These are phyloP conservation scores for Colletotrichum orchidophilum DNA, from an alignment of 2,329 filamentous ascomycete species.

Conservation along the genomic window DNA sequence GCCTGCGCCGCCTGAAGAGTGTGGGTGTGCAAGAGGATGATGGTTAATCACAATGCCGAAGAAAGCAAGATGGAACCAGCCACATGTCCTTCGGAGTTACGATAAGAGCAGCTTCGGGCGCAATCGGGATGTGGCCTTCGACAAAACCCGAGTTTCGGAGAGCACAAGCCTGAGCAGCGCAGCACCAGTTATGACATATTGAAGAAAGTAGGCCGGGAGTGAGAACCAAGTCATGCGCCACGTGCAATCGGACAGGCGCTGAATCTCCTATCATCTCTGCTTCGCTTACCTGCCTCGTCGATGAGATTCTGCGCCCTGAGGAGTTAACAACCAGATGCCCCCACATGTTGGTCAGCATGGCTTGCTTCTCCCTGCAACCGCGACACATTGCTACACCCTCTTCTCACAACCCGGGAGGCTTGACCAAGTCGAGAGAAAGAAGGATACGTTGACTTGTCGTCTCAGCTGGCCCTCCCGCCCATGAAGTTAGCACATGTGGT, in stretches of 20 bases:
- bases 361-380: not conserved
- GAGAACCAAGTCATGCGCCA: not conserved
- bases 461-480: not conserved
- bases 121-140: not conserved
- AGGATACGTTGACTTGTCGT: not conserved
- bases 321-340: not conserved
- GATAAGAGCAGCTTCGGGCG: constrained; percentile 23
- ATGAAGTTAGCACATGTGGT: constrained; percentile 15
- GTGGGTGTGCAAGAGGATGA: constrained; percentile 3
- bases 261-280: not conserved
- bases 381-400: not conserved
- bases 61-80: constrained; percentile 5
- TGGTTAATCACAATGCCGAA: constrained; percentile 13
- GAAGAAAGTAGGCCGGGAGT: no score
- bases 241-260: not conserved
- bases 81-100: constrained; percentile 18
- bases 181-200: not conserved
- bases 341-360: constrained; percentile 8
- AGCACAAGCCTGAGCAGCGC: not conserved
- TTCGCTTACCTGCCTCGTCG: constrained; percentile 12
- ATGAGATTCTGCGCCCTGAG: not conserved
- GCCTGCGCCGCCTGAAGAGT: constrained; percentile 11
- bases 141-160: not conserved
- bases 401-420: not conserved
- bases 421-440: not conserved